Base-by-base conservation (phyloP, 2,329 filamentous ascomycete species). In the Beauveria asiatica region DNA sequence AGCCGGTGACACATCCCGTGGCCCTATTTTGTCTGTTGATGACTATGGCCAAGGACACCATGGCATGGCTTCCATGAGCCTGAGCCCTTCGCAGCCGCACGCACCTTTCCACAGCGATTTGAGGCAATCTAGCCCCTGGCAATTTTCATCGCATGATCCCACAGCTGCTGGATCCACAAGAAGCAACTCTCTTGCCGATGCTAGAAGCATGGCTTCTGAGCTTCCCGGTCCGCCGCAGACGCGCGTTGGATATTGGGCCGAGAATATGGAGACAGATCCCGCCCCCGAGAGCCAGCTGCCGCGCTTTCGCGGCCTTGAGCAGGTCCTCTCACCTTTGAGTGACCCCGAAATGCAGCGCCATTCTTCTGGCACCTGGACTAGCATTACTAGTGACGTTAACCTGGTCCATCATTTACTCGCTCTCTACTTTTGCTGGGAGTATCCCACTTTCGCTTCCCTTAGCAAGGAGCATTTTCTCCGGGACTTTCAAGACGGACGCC, bases 341-440 rank as follows among this genome's bases (percentile, higher is more conserved):
- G 67, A 75, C 37, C 72, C 78, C 0, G 76, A 78, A 42, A 71
- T 75, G 66, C 75, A 75, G 63, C 69, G 75, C 0, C 37, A 52
- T 46, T 73, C 78, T 0, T 66, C 75, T 0, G 71, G 67, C 3
- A 76, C 75, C 0, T 89, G 86, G 87, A 88, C 86, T 1, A 75
- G 67, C 44, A 78, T 89, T 23, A 87, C 85, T 2, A 67, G 70
- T 3, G 85, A 89, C 64, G 66, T 75, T 13, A 73, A 70, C 13
- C 77, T 89, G 33, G 82, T 89, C 1, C 78, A 85, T 62, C 84
- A 86, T 65, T 75, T 89, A 10, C 72, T 89, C 57, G 78, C 81
- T 0, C 74, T 89, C 37, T 90, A 89, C 72, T 90, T 90, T 65
- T 88, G 85, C 74, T 90, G 87, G 82, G 83, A 88, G 64, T 89